Base-by-base conservation (phyloP, 1,284 basidiomycete species). In the Meira nashicola region DNA sequence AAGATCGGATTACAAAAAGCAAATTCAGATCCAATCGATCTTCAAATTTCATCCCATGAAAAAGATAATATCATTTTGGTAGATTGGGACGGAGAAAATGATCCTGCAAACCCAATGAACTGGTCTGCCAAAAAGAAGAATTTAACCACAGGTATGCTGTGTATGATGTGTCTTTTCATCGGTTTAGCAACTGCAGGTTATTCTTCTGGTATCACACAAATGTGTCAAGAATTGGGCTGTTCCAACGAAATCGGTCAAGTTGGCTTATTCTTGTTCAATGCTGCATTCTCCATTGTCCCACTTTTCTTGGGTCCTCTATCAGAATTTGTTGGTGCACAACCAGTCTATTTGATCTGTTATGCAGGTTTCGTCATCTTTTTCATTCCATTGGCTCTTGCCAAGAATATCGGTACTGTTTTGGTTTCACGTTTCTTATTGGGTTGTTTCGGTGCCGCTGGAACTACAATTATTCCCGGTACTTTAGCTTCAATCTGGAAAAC, bases 141-240 rank as follows among this genome's bases (percentile, higher is more conserved):
- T 63, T 56, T 66, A 43, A 72, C 58, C 33, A 71, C 70, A 44
- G 64, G 67, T 58, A 62, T 77, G 1, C 67, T 77, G 11, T 71
- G 68, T 58, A 55, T 60, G 59, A 77, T 76, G 75, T 72, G 68
- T 28, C 63, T 68, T 39, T 68, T 69, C 54, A 76, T 76, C 56
- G 75, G 76, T 41, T 67, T 79, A 1, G 67, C 74, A n/a, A 78
- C 75, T 11, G 70, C 70, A 23, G 76, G 70, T 15, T 79, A 73
- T 65, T 77, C 73, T 2, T 64, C 59, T n/a, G 72, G 75, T 28
- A 63, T 71, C 39, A 59, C 55, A 25, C 61, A 63, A 25, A 78
- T 78, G 76, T 55, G 69, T 9, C 48, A 66, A 12, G 77, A 78
- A 61, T 72, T 76, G 17, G 65, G 68, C 11, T 70, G 74, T 38